phyloP scores from a whole-genome alignment of 805 yeast genomes.

The Metschnikowia lunata region DNA sequence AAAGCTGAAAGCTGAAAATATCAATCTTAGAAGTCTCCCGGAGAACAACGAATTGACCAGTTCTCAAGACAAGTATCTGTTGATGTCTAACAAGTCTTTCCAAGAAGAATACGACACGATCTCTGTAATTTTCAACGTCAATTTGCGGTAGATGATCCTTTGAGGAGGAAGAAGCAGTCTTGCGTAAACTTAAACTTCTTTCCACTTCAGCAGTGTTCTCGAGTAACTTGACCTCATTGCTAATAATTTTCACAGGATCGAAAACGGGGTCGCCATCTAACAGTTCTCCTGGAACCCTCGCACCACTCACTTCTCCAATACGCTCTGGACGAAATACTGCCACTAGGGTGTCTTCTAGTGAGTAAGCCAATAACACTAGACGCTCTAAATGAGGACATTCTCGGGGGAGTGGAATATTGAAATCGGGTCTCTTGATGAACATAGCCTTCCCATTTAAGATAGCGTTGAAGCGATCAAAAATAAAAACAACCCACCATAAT shows the following conservation, averaged over 20 bases:
- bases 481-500: conserved; percentile 21
- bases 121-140: conserved; percentile 10
- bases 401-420: conserved; percentile 13
- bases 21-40: conserved; percentile 9
- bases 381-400: conserved; percentile 11
- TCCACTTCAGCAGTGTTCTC: conserved; percentile 3
- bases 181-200: not conserved
- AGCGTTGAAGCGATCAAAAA: conserved; percentile 20
- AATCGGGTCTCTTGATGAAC: conserved; percentile 16
- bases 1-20: conserved; percentile 8
- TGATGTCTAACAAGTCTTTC: conserved; percentile 13
- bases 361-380: conserved; percentile 14
- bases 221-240: conserved; percentile 6
- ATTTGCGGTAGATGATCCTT: conserved; percentile 9
- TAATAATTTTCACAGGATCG: conserved; percentile 10
- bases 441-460: conserved; percentile 15
- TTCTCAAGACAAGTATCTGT: conserved; percentile 13
- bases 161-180: not conserved
- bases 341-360: conserved; percentile 14
- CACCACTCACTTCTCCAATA: not conserved
- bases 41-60: conserved; percentile 13
- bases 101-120: conserved; percentile 12
- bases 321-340: conserved; percentile 15
- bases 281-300: conserved; percentile 1
- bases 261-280: conserved; percentile 13